Conservation (phyloP, 805 yeast genomes). For the Wickerhamomyces queroliae region DNA sequence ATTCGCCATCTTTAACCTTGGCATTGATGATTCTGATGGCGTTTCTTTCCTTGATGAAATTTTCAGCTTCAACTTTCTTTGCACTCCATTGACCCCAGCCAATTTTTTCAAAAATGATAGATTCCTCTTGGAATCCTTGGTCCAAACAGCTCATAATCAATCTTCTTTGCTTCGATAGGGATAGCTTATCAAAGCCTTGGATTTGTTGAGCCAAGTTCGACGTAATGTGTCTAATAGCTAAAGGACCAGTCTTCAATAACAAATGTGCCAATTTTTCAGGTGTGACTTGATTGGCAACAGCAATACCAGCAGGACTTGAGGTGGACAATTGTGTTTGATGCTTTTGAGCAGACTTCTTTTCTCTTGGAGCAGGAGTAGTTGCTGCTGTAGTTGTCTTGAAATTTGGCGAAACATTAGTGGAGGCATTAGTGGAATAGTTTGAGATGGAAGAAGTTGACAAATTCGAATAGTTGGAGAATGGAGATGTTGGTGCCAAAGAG, state of each 20-base stretch:
- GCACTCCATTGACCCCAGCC: conserved; percentile 99
- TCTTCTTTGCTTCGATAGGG: conserved; percentile 84
- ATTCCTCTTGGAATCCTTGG: conserved; percentile 46
- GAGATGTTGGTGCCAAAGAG: conserved; percentile 21
- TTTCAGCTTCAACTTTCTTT: conserved; percentile 35
- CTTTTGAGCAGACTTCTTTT: conserved; percentile 20
- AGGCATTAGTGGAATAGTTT: conserved; percentile 7
- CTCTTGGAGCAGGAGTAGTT: conserved; percentile 16
- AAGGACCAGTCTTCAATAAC: conserved; percentile 70
- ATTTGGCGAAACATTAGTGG: conserved; percentile 18
- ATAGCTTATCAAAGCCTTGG: conserved; percentile 71
- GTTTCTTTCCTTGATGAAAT: conserved; percentile 35
- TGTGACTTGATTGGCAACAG: conserved; percentile 82
- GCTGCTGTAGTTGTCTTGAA: no score
- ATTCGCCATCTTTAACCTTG: conserved; percentile 37
- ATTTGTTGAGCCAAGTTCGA: conserved; percentile 69
- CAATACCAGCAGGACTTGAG: conserved; percentile 81
- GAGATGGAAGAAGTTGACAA: conserved; percentile 10
- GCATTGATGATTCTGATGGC: conserved; percentile 32
- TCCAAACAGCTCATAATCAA: conserved; percentile 87
- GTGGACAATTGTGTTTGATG: conserved; percentile 47
- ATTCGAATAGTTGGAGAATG: conserved; percentile 18
- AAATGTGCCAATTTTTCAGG: conserved; percentile 70
- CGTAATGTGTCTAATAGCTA: conserved; percentile 87
- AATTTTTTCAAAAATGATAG: conserved; percentile 78